A percentile compares a stretch with the other conserved stretches of the same genome.
phyloP scores from a whole-genome alignment of 805 yeast genomes.

The Myxozyma kluyveri region DNA sequence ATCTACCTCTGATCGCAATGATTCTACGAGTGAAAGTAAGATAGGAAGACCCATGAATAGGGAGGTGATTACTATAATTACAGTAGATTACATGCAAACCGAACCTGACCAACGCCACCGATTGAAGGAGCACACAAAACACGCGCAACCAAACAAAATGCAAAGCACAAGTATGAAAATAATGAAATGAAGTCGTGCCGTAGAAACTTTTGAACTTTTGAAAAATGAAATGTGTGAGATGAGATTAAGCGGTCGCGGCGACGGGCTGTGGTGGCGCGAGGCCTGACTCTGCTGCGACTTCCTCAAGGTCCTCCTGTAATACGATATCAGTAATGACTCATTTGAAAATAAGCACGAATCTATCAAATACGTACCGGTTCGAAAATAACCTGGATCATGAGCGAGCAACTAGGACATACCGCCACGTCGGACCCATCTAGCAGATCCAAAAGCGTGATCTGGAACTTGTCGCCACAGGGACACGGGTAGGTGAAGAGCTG shows the following conservation, averaged over 20 bases:
- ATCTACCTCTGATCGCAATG: too few species aligned
- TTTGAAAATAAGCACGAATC: not conserved
- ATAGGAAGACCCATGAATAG: too few species aligned
- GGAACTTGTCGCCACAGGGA: slow-evolving; percentile 96
- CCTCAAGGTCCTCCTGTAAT: slow-evolving; percentile 19
- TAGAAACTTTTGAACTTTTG: too few species aligned
- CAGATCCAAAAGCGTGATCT: slow-evolving; percentile 73
- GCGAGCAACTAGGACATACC: slow-evolving; percentile 92
- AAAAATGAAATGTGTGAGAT: too few species aligned
- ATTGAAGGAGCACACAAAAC: too few species aligned
- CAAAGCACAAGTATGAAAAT: too few species aligned
- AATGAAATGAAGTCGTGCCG: too few species aligned
- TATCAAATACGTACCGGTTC: slow-evolving; percentile 48
- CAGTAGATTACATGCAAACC: too few species aligned
- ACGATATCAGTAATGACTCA: not conserved
- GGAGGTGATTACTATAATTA: too few species aligned
- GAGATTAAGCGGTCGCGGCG: slow-evolving; percentile 10
- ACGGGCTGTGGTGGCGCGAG: slow-evolving; percentile 6
- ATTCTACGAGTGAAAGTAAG: too few species aligned
- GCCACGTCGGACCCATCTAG: slow-evolving; percentile 91
- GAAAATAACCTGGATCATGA: slow-evolving; percentile 88
- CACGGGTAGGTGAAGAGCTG: slow-evolving; percentile 91
- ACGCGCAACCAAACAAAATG: too few species aligned
- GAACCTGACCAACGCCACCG: too few species aligned
- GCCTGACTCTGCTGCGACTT: slow-evolving; percentile 12